A percentile compares a stretch with the other conserved stretches of the same genome.
These are phyloP conservation scores for Beauveria scarabaeidicola DNA, from an alignment of 2,329 filamentous ascomycete species.

Conservation along the genomic window DNA sequence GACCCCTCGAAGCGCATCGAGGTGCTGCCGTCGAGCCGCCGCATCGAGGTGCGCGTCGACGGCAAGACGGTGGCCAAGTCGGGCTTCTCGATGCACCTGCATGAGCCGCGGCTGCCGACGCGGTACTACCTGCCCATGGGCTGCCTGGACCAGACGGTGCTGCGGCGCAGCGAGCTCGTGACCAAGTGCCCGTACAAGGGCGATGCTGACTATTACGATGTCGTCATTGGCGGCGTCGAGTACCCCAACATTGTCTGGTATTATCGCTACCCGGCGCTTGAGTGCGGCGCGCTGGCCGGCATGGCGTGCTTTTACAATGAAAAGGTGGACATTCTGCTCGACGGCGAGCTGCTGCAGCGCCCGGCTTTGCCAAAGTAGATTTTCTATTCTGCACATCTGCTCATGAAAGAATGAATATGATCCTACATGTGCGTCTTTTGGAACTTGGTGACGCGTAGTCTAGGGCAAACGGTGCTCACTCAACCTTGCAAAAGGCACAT, in stretches of 20 bases:
- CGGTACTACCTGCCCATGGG: slow-evolving; percentile 52
- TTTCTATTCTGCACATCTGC: not conserved
- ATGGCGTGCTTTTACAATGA: slow-evolving; percentile 60
- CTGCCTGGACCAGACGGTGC: slow-evolving; percentile 34
- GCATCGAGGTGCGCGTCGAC: slow-evolving; percentile 39
- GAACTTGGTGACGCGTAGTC: no score
- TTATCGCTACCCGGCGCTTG: slow-evolving; percentile 47
- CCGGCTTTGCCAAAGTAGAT: slow-evolving; percentile 16
- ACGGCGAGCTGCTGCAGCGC: slow-evolving; percentile 33
- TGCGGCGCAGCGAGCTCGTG: slow-evolving; percentile 41
- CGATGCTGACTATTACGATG: slow-evolving; percentile 52
- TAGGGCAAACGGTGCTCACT: not conserved
- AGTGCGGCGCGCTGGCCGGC: slow-evolving; percentile 47
- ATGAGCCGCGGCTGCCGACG: slow-evolving; percentile 51
- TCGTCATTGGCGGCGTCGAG: slow-evolving; percentile 36
- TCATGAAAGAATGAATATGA: not conserved
- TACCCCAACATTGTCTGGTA: slow-evolving; percentile 53
- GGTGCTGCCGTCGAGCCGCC: slow-evolving; percentile 45
- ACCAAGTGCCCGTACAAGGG: slow-evolving; percentile 62
- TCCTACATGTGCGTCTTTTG: no score
- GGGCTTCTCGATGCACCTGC: slow-evolving; percentile 41
- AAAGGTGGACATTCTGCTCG: slow-evolving; percentile 54
- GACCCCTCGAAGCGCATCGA: slow-evolving; percentile 60
- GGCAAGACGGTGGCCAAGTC: slow-evolving; percentile 41
- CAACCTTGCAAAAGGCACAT: not conserved